Evolutionary conservation across 2,329 filamentous ascomycete species (phyloP), one percentile per base, ranked within the genome.

Genomic region (Paraphaeosphaeria sporulosa): DNA sequence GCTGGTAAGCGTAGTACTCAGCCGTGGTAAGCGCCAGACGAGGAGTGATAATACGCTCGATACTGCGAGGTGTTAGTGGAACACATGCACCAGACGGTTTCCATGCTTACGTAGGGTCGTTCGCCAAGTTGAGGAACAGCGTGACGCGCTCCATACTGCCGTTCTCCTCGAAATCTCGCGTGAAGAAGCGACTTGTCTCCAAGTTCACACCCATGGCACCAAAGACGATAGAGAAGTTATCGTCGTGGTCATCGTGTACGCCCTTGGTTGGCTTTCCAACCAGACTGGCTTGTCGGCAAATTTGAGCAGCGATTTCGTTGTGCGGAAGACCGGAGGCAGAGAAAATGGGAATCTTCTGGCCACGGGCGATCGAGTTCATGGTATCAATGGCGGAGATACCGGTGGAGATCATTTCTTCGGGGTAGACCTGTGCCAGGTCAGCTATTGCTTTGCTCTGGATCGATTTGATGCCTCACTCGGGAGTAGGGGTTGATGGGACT

Each of bases 141-240:
- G 96, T 98, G 71, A 92, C 90, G 82, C 95, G 92, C 84, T 97
- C 95, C 89, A 99, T 89, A 82, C 92, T 96, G 71, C 96, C 96
- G 81, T 99, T 99, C 87, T 99, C 93, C 81, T 99, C 95, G 76
- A 99, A 99, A 76, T 99, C 95, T 68, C 93, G 88, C 40, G 94
- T 98, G 85, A 99, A 99, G 88, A 99, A 99, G 72, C 95, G 91
- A 73, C 91, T 92, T 34, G 95, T 99, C 80, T 99, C 95, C 90
- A 99, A 89, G 85, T 99, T 99, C 72, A 99, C 95, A 93, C 95
- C 95, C 95, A 99, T 99, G 76, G 95, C 95, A 77, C 93, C 96
- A 78, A 99, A 99, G 59, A 99, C 95, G 74, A 99, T 99, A 62
- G 94, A 97, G 87, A 99, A 99, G 85, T 99, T 99, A 76, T 99